phyloP scores from a whole-genome alignment of 306 rosid genomes.

The Gynostemma pentaphyllum region DNA sequence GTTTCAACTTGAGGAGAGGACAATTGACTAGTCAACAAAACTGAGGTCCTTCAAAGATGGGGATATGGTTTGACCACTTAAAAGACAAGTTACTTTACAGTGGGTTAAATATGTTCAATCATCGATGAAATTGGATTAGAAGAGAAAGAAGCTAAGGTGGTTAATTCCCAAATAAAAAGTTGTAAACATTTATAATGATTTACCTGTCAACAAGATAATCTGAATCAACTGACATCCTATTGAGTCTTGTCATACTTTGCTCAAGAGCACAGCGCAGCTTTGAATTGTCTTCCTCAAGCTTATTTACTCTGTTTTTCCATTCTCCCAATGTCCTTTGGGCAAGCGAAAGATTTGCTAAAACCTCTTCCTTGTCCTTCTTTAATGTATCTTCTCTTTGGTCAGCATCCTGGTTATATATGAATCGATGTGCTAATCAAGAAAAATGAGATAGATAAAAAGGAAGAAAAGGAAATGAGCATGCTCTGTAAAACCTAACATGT shows the following conservation, averaged over 20 bases:
- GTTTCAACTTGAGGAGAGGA: neutral
- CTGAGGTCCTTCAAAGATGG: neutral
- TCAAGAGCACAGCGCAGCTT: constrained; percentile 81
- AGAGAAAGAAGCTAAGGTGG: neutral
- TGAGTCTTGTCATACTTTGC: constrained; percentile 87
- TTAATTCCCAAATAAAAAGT: neutral
- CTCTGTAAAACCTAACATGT: neutral
- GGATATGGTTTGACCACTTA: neutral
- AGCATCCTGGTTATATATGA: constrained; percentile 50
- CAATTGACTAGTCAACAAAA: constrained; percentile 3
- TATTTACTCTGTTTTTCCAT: constrained; percentile 76
- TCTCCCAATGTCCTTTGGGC: constrained; percentile 61
- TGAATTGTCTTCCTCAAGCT: constrained; percentile 92
- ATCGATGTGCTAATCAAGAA: neutral
- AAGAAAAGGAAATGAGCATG: neutral
- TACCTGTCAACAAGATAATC: constrained; percentile 98
- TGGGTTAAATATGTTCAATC: too few species aligned
- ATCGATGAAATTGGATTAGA: neutral
- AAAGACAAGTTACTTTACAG: neutral
- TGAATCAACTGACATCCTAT: constrained; percentile 96
- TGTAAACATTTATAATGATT: constrained; percentile 17
- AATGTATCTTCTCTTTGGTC: constrained; percentile 40
- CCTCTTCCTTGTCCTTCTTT: constrained; percentile 59
- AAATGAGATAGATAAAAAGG: neutral
- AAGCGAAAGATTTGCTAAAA: constrained; percentile 52